Evolutionary conservation across 2,329 filamentous ascomycete species (phyloP).

Genomic region (Botrytis elliptica): DNA sequence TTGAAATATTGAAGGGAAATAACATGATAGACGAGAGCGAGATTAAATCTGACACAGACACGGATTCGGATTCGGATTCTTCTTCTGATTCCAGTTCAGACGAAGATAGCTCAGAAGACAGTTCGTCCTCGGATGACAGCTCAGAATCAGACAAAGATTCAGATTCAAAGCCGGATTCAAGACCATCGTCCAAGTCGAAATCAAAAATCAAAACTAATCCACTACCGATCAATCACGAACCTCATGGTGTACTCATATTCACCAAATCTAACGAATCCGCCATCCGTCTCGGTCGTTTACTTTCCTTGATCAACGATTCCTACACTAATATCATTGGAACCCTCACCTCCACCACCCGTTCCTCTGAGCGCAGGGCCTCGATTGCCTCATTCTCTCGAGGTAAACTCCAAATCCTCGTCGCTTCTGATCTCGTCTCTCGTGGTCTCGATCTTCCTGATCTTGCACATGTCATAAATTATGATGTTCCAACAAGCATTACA

Average conservation of each 20-base stretch:
- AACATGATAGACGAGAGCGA: slow-evolving; percentile 45
- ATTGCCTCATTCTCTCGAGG: slow-evolving; percentile 63
- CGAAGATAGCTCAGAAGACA: slow-evolving; percentile 15
- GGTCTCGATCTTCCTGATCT: slow-evolving; percentile 81
- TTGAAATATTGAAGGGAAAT: slow-evolving; percentile 66
- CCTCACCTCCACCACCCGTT: slow-evolving; percentile 76
- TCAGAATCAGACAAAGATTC: slow-evolving; percentile 14
- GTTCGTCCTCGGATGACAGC: slow-evolving; percentile 9
- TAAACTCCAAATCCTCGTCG: slow-evolving; percentile 73
- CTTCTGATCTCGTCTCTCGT: slow-evolving; percentile 89
- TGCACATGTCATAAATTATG: slow-evolving; percentile 89
- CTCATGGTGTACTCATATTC: slow-evolving; percentile 67
- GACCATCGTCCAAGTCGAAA: background rate
- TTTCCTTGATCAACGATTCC: slow-evolving; percentile 63
- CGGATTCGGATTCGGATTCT: slow-evolving; percentile 24
- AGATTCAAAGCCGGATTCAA: slow-evolving; percentile 15
- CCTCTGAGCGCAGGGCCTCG: slow-evolving; percentile 64
- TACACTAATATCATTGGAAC: slow-evolving; percentile 61
- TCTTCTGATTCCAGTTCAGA: slow-evolving; percentile 23
- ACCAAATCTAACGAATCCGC: slow-evolving; percentile 88
- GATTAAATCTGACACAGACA: slow-evolving; percentile 39
- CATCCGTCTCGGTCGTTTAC: slow-evolving; percentile 77
- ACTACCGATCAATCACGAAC: slow-evolving; percentile 27
- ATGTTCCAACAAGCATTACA: slow-evolving; percentile 76
- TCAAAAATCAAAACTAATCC: slow-evolving; percentile 1